These are phyloP conservation scores for Triticum turgidum DNA, from an alignment of 176 grass and related monocot genomes.

Conservation along the genomic window DNA sequence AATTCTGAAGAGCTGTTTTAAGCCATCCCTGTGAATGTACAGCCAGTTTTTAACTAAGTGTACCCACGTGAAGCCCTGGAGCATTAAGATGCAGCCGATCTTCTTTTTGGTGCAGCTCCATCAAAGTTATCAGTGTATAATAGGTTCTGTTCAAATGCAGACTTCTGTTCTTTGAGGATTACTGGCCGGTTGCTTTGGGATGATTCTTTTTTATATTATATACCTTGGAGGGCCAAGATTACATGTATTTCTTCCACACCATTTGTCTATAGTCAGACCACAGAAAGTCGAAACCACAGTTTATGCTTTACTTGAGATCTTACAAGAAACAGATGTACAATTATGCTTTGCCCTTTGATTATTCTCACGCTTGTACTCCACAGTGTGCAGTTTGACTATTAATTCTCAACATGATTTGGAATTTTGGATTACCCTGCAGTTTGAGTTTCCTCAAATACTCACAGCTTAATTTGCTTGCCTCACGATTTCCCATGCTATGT, in stretches of 20 bases:
- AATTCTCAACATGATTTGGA: slow-evolving; percentile 10
- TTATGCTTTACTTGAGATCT: not conserved
- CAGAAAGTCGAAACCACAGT: slow-evolving; percentile 5
- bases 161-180: slow-evolving; percentile 6
- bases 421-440: not conserved
- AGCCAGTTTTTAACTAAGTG: slow-evolving; percentile 19
- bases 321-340: not conserved
- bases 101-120: not conserved
- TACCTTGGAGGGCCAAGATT: not conserved
- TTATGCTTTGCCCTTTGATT: not conserved
- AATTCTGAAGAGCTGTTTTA: slow-evolving; percentile 69
- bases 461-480: not conserved
- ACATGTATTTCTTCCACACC: not conserved
- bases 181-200: not conserved
- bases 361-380: not conserved
- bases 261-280: slow-evolving; percentile 31
- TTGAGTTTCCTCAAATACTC: not conserved
- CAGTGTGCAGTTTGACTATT: slow-evolving; percentile 20
- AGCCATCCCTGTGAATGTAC: slow-evolving; percentile 32
- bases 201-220: slow-evolving; percentile 14
- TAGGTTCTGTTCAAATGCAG: not conserved
- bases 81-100: slow-evolving; percentile 1
- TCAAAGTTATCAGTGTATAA: not conserved
- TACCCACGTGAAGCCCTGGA: not conserved
- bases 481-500: not conserved